Base-by-base conservation (phyloP, 2,329 filamentous ascomycete species). In the Cercospora beticola region DNA sequence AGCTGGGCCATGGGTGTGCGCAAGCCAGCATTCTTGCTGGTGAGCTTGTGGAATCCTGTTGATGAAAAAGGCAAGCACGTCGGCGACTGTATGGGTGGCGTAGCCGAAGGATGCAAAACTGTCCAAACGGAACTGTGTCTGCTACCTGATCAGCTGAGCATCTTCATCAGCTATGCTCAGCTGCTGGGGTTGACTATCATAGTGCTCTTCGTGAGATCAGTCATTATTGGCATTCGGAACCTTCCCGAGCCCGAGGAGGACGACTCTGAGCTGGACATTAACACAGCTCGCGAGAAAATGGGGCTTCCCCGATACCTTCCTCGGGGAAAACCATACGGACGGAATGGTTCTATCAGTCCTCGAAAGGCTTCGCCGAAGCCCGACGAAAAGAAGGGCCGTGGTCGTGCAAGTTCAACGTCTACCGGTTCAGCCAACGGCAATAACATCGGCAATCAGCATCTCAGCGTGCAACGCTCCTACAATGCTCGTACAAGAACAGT, bases 1-100 rank as follows among this genome's bases (percentile, higher is more conserved):
- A 96, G 90, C 76, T 97, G 94, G 93, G 93, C 93, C 18, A 98
- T 98, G 95, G 94, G 95, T 8, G 92, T 99, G 0, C 87, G 92
- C 0, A 89, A 87, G 5, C 95, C 95, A 0, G 95, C 93, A 0
- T 95, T 99, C 73, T 83, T 95, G 70, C 89, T 97, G 82, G 87
- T 93, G 49, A 97, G 93, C 78, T 83, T 99, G 66, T 97, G 93
- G 87, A 98, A 99, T 77, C 95, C 95, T 0, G 85, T 98, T 65
- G 91, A 94, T 74, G 82, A 81, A 12, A 67, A 72, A 16, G 79
- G 78, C 40, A 70, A 74, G 6, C 70, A 73, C 8, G 59, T 79
- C 7, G 74, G 67, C 10, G 64, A 66, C 10, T 66, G 64, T 18
- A 66, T 66, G 64, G 57, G 64, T 18, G 64, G 64, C 30, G 36